phyloP scores from a whole-genome alignment of 805 yeast species.

The Sugiyamaella qingdaonensis region DNA sequence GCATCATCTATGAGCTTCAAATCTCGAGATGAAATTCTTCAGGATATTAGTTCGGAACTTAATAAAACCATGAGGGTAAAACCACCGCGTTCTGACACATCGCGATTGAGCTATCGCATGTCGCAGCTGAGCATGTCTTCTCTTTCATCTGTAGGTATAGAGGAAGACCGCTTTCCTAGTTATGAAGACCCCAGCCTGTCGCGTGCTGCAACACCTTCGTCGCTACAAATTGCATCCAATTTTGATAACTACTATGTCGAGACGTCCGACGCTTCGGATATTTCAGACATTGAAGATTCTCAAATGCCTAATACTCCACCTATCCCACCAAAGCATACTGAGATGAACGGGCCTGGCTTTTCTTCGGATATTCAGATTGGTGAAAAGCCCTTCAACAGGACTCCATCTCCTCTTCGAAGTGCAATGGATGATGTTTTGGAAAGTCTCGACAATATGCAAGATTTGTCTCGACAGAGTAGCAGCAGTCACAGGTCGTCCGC shows the following conservation, averaged over 20 bases:
- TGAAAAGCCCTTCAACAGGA: slow-evolving; percentile 17
- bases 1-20: slow-evolving; percentile 8
- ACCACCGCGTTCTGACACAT: neutral
- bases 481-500: neutral
- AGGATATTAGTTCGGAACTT: slow-evolving; percentile 27
- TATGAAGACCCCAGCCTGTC: neutral
- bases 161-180: neutral
- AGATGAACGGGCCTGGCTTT: slow-evolving; percentile 2
- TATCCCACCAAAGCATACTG: slow-evolving; percentile 35
- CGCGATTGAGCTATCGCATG: neutral
- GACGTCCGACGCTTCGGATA: slow-evolving; percentile 8
- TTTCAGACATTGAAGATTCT: slow-evolving; percentile 8
- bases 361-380: neutral
- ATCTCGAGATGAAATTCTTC: slow-evolving; percentile 27
- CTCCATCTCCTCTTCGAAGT: slow-evolving; percentile 31
- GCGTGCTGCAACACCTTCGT: neutral
- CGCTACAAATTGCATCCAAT: neutral
- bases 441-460: slow-evolving; percentile 27
- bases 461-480: slow-evolving; percentile 17
- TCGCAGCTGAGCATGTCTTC: neutral
- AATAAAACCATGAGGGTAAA: neutral
- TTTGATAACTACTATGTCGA: neutral
- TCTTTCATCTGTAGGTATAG: neutral
- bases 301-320: slow-evolving; percentile 28
- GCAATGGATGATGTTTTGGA: slow-evolving; percentile 34